phyloP scores from a whole-genome alignment of 495 filamentous ascomycete genomes.

The Wilcoxina mikolae region DNA sequence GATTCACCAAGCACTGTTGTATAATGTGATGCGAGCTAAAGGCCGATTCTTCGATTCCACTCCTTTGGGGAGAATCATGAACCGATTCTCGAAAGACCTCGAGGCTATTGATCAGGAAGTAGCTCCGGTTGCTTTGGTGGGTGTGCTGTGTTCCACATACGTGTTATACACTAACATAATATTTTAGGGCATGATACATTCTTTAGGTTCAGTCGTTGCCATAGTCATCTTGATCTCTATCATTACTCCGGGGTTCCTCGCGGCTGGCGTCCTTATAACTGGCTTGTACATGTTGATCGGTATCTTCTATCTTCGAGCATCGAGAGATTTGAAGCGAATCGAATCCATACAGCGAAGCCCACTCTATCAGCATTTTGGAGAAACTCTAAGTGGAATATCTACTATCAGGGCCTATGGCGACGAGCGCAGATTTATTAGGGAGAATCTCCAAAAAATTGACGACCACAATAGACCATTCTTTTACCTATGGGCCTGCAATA shows the following conservation, averaged over 20 bases:
- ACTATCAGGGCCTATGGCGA: conserved; percentile 97
- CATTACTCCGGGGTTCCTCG: conserved; percentile 84
- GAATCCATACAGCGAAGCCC: conserved; percentile 92
- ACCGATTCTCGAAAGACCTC: conserved; percentile 93
- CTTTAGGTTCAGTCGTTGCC: conserved; percentile 60
- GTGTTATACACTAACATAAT: not conserved
- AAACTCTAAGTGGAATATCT: conserved; percentile 88
- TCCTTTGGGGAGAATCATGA: conserved; percentile 93
- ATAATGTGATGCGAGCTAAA: conserved; percentile 67
- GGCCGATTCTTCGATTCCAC: conserved; percentile 98
- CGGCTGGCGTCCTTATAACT: conserved; percentile 75
- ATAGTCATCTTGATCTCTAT: conserved; percentile 82
- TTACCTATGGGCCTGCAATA: conserved; percentile 90
- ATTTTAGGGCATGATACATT: conserved; percentile 47
- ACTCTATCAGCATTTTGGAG: conserved; percentile 94
- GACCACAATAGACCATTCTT: conserved; percentile 86
- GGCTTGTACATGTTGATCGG: conserved; percentile 69
- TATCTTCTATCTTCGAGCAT: conserved; percentile 76
- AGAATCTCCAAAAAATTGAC: conserved; percentile 82
- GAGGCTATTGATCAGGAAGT: conserved; percentile 94
- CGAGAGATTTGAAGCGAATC: conserved; percentile 81
- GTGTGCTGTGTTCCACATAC: too few species aligned
- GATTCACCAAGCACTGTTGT: conserved; percentile 67
- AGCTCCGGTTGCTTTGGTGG: conserved; percentile 62
- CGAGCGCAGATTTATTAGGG: conserved; percentile 79